Evolutionary conservation across 202 grass and related monocot genomes (phyloP), one percentile per base, ranked within the genome.

Genomic region (Musa balbisiana): DNA sequence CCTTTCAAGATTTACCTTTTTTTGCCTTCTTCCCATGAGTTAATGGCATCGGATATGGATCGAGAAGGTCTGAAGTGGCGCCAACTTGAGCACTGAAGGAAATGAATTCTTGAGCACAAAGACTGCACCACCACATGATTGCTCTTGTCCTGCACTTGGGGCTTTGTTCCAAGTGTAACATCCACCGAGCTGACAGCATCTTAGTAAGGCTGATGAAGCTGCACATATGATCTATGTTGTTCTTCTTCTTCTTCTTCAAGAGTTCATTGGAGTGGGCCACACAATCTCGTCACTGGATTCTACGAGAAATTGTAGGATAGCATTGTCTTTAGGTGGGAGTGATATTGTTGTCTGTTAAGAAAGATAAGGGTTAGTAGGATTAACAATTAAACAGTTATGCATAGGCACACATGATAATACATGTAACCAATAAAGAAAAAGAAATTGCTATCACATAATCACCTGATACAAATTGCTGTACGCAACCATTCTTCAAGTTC

Each of bases 31-130:
- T 70, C 9, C 33, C 49, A 51, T 3, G 43, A 70, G 33, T 51
- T 52, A 70, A 52, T 70, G 67, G 16, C n/a, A 52, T 21, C n/a
- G 29, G 67, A 70, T 21, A 11, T 52, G 43, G 67, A 70, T 10
- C 4, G 67, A 70, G 50, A 49, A 51, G 43, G 67, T 70, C 33
- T 19, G 17, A n/a, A 33, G 33, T 51, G 15, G 43, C n/a, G 49
- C 17, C 67, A 52, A 20, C 67, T 70, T 21, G 43, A 70, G 17
- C 19, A 70, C 17, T 3, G 33, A n/a, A 20, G 21, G 49, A 9
- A 51, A 19, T 19, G 49, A 70, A 70, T 70, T 70, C 67, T 70
- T 51, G 67, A 51, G 67, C 67, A 70, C 43, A 19, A 70, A 20
- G 49, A 70, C 49, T 21, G 67, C 67, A 19, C 1, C 33, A 51